Evolutionary conservation across 345 rosid species (phyloP).

Genomic region (Corchorus olitorius): DNA sequence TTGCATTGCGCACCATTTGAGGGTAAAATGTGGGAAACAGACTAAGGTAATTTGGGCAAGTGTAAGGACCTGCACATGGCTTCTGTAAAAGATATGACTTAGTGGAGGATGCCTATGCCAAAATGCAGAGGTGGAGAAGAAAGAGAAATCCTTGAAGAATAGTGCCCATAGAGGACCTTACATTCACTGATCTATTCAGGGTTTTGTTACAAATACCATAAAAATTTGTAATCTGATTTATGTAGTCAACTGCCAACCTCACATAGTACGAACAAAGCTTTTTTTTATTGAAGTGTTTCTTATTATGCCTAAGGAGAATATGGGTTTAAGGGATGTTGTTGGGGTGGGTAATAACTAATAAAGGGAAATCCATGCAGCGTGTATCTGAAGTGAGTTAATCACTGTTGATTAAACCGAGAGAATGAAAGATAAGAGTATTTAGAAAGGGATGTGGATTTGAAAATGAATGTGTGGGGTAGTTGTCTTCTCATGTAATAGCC

Average conservation of each 20-base stretch:
- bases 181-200: slow-evolving; percentile 5
- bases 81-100: background rate
- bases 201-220: background rate
- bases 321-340: background rate
- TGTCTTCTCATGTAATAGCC: background rate
- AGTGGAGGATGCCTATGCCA: background rate
- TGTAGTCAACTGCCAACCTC: background rate
- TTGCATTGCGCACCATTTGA: background rate
- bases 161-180: slow-evolving; percentile 2
- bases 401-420: background rate
- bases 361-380: background rate
- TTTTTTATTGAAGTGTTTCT: background rate
- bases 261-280: background rate
- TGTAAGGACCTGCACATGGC: background rate
- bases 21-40: background rate
- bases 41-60: background rate
- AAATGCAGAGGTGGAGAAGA: background rate
- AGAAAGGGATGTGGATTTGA: background rate
- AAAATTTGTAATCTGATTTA: background rate
- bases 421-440: background rate
- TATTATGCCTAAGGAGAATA: background rate
- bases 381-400: background rate
- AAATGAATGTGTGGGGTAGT: background rate
- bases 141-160: background rate
- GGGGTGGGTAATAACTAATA: too few relatives aligned